Base-by-base conservation (phyloP, 768 basidiomycete species). In the Antrodiella citrinella region DNA sequence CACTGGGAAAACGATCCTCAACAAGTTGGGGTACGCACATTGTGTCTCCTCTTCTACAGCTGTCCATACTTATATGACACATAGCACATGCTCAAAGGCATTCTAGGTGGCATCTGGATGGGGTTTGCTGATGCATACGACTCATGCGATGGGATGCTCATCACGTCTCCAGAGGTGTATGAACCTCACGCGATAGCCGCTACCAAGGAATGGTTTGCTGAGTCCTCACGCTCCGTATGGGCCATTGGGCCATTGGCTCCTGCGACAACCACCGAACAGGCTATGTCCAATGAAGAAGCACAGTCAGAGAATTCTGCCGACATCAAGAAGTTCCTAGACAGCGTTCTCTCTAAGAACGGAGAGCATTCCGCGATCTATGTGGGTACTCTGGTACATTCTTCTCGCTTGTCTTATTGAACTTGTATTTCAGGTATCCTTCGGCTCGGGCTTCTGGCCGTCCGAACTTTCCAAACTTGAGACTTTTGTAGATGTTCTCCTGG, bases 381-480 rank as follows among this genome's bases (percentile, higher is more conserved):
- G 26, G 24, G 57, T 50, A 10, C 13, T 47, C 40, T 22, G 15
- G 9, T n/a, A 15, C 12, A 3, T 21, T 2, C 35, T 2, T 38
- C 15, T 15, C 45, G n/a, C 20, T 26, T 15, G 23, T 22, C 30
- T 13, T 11, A n/a, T 30, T 7, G 15, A 43, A 43, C 19, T 44
- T 12, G 15, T 19, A 0, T 25, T 11, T 30, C 18, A 59, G 58
- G 40, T 59, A n/a, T 59, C 62, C 1, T 60, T 63, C 43, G 62
- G 62, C 4, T 54, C 59, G 3, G 11, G 54, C 0, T 60, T 52
- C 40, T 63, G 62, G 62, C 54, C 61, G 2, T 42, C 53, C 18
- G 46, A 52, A n/a, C 55, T 56, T 1, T 60, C 59, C 51, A 55
- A 52, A 50, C 24, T 58, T 1, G 61, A 58, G 58, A 51, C 55